Conservation (phyloP, 495 filamentous ascomycete genomes). For the Cudoniella acicularis region DNA sequence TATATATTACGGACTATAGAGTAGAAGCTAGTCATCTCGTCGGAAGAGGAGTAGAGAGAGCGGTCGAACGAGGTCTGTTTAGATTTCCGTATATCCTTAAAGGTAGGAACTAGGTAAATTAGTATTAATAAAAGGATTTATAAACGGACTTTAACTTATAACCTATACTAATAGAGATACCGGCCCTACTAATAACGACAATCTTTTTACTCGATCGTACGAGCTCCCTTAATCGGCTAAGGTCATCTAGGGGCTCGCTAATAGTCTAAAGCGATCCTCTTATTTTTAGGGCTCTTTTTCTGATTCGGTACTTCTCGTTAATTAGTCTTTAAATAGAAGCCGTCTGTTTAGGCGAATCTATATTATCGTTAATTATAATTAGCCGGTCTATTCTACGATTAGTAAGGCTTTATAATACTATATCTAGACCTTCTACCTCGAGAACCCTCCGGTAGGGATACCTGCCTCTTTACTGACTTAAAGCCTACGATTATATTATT, state of each 20-base stretch:
- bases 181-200: conserved; percentile 16
- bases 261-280: conserved; percentile 14
- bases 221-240: conserved; percentile 20
- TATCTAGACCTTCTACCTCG: conserved; percentile 15
- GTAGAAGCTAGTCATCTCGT: conserved; percentile 19
- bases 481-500: conserved; percentile 7
- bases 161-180: conserved; percentile 14
- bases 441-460: conserved; percentile 10
- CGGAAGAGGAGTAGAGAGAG: conserved; percentile 21
- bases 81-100: conserved; percentile 22
- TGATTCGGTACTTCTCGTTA: conserved; percentile 3
- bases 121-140: conserved; percentile 20
- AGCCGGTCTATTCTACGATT: conserved; percentile 16
- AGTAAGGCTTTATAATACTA: conserved; percentile 15
- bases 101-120: conserved; percentile 21
- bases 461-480: conserved; percentile 16
- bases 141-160: conserved; percentile 17
- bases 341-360: background rate
- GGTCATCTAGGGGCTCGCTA: conserved; percentile 12
- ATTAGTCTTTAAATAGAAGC: conserved; percentile 7
- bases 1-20: conserved; percentile 15
- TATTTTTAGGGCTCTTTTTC: conserved; percentile 13
- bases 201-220: conserved; percentile 21
- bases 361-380: conserved; percentile 15
- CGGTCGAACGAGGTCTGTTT: conserved; percentile 21